Percentiles rank a stretch among this genome's conserved stretches.
Conservation (phyloP, 2,329 filamentous ascomycete genomes). For the Diaporthe helianthi region DNA sequence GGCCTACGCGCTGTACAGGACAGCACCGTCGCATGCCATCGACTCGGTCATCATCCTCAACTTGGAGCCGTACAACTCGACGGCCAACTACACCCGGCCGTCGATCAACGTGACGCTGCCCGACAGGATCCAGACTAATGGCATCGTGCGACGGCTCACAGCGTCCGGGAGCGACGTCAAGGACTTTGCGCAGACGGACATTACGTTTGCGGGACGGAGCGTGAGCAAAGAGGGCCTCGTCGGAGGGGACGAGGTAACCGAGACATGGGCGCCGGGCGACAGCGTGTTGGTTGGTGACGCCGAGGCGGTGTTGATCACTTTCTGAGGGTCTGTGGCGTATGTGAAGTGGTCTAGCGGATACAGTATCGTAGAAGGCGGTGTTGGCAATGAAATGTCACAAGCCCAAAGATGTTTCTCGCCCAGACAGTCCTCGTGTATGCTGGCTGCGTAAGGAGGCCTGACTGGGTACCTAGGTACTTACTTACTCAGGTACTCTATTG, state of each 20-base stretch:
- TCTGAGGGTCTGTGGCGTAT: background rate
- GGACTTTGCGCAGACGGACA: conserved; percentile 32
- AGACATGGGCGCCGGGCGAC: background rate
- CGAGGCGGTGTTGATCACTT: conserved; percentile 14
- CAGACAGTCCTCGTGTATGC: background rate
- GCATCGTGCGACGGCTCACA: background rate
- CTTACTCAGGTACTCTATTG: background rate
- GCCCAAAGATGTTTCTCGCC: background rate
- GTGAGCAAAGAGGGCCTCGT: conserved; percentile 27
- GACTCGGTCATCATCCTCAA: conserved; percentile 33
- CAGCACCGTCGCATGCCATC: conserved; percentile 2
- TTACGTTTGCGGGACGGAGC: conserved; percentile 35
- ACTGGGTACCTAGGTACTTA: background rate
- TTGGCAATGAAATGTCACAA: too few species aligned
- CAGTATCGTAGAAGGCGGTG: too few species aligned
- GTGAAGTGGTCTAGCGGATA: too few species aligned
- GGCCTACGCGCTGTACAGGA: conserved; percentile 9
- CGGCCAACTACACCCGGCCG: conserved; percentile 23
- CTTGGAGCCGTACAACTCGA: conserved; percentile 36
- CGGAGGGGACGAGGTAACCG: background rate
- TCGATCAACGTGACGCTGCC: conserved; percentile 33
- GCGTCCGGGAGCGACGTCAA: conserved; percentile 22
- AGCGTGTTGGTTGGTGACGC: conserved; percentile 12
- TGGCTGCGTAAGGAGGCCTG: too few species aligned
- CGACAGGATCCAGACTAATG: background rate